Percentiles rank a stretch among this genome's conserved stretches.
phyloP scores from a whole-genome alignment of 176 grass and related monocot genomes.

The Oryza australiensis region DNA sequence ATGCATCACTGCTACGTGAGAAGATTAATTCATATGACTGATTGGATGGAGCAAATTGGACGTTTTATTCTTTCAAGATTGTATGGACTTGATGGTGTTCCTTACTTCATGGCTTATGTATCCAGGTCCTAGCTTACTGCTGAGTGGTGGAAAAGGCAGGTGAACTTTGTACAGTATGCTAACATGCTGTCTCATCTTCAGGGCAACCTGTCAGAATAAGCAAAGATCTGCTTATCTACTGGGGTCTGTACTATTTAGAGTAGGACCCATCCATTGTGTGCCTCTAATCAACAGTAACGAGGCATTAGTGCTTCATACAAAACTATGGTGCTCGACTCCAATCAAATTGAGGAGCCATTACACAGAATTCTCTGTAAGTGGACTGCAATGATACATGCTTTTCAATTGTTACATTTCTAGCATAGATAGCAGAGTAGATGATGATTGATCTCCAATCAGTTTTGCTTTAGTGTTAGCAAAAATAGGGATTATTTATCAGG shows the following conservation, averaged over 20 bases:
- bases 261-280: slow-evolving; percentile 25
- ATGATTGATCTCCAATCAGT: slow-evolving; percentile 42
- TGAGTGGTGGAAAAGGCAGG: slow-evolving; percentile 24
- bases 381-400: slow-evolving; percentile 43
- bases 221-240: slow-evolving; percentile 35
- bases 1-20: slow-evolving; percentile 45
- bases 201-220: slow-evolving; percentile 29
- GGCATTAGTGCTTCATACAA: slow-evolving; percentile 23
- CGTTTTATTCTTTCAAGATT: slow-evolving; percentile 30
- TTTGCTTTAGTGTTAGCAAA: slow-evolving; percentile 34
- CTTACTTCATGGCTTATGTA: slow-evolving; percentile 36
- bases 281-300: slow-evolving; percentile 27
- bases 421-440: slow-evolving; percentile 36
- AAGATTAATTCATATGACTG: slow-evolving; percentile 59
- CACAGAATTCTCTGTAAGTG: slow-evolving; percentile 55
- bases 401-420: slow-evolving; percentile 40
- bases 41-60: slow-evolving; percentile 27
- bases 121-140: slow-evolving; percentile 30
- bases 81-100: slow-evolving; percentile 19
- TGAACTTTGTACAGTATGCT: slow-evolving; percentile 39
- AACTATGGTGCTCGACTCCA: slow-evolving; percentile 32
- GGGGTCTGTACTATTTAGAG: slow-evolving; percentile 14
- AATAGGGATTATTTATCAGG: slow-evolving; percentile 36
- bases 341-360: slow-evolving; percentile 43
- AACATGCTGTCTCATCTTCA: slow-evolving; percentile 26